phyloP scores from a whole-genome alignment of 371 early-diverging fungal species.

The Gilbertella persicaria region DNA sequence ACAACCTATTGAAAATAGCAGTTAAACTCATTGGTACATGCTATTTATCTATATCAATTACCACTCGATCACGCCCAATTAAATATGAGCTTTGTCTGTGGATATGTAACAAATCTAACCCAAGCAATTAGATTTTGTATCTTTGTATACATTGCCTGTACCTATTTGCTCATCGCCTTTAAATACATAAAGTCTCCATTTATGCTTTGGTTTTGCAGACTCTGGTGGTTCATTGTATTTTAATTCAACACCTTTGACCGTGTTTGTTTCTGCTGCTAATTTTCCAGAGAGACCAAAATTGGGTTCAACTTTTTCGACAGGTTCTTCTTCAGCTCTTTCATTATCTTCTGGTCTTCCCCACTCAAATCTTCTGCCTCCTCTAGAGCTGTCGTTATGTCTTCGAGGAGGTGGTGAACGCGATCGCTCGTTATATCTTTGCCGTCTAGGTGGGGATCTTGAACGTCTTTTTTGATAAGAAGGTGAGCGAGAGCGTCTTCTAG shows the following conservation, averaged over 20 bases:
- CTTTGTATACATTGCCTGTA: constrained; percentile 22
- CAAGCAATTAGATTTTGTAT: neutral
- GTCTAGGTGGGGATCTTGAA: constrained; percentile 22
- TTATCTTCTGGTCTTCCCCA: constrained; percentile 24
- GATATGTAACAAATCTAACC: constrained; percentile 78
- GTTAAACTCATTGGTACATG: constrained; percentile 6
- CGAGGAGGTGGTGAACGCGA: constrained; percentile 17
- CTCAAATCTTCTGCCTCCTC: constrained; percentile 3
- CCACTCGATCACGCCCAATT: constrained; percentile 87
- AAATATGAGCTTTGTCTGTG: constrained; percentile 87
- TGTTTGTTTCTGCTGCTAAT: constrained; percentile 84
- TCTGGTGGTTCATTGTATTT: constrained; percentile 93
- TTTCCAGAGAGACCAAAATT: constrained; percentile 86
- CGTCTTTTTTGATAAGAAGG: constrained; percentile 19
- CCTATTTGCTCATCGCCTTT: constrained; percentile 88
- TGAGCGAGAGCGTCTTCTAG: constrained; percentile 16
- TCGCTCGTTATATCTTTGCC: constrained; percentile 5
- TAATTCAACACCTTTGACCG: constrained; percentile 79
- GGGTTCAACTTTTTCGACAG: constrained; percentile 62
- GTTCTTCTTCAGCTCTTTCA: constrained; percentile 42
- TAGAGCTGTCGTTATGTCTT: neutral
- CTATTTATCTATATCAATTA: constrained; percentile 23
- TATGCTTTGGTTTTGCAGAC: constrained; percentile 72
- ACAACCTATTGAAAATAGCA: constrained; percentile 59
- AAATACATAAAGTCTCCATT: constrained; percentile 90